Evolutionary conservation across 306 rosid genomes (phyloP).

Genomic region (Pachyrhizus erosus): DNA sequence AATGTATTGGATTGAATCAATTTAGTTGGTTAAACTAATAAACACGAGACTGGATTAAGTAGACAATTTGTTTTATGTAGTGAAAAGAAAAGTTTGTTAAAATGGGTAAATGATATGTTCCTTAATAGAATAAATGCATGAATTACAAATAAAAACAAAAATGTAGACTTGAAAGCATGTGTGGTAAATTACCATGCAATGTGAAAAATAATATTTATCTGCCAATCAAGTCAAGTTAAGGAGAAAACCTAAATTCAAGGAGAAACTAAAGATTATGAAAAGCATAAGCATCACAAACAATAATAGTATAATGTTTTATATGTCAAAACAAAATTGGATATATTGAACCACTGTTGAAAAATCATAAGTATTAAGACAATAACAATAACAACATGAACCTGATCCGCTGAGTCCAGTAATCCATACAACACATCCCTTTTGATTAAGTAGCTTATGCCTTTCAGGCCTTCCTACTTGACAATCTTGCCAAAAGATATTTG

Average conservation of each 20-base stretch:
- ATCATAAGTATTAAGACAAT: background rate
- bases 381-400: constrained; percentile 53
- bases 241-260: constrained; percentile 23
- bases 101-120: background rate
- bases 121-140: background rate
- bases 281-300: constrained; percentile 25
- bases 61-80: background rate
- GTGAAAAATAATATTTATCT: constrained; percentile 15
- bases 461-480: constrained; percentile 74
- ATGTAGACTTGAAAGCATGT: background rate
- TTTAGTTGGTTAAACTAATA: background rate
- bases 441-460: constrained; percentile 84
- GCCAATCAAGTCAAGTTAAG: constrained; percentile 15
- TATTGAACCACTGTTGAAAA: background rate
- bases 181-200: constrained; percentile 6
- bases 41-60: background rate
- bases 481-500: constrained; percentile 88
- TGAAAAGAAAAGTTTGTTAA: background rate
- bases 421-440: constrained; percentile 92
- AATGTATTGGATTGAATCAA: constrained; percentile 16
- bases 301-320: constrained; percentile 18
- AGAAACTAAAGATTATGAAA: constrained; percentile 32
- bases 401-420: constrained; percentile 95
- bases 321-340: constrained; percentile 5
- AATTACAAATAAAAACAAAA: background rate